Base-by-base conservation (phyloP, 2,329 filamentous ascomycete species). In the Penicillium sclerotigenum region DNA sequence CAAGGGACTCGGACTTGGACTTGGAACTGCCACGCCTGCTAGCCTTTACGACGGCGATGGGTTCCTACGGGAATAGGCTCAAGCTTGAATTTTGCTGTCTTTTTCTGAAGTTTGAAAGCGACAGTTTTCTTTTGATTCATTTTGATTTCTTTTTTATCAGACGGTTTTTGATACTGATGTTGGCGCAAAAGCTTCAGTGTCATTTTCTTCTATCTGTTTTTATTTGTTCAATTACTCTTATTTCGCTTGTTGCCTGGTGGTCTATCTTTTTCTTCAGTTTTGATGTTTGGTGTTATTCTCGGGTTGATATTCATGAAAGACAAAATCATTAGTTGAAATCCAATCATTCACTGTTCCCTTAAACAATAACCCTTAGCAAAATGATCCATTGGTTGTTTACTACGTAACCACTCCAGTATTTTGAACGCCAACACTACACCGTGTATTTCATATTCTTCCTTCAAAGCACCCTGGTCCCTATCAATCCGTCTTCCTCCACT, bases 401-500 rank as follows among this genome's bases (percentile, higher is more conserved):
- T 5, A 24, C 1, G 5, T 33, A 33, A 40, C n/a, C n/a, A 31
- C 14, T 29, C 28, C 46, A 46, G 26, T n/a, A 28, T 48, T 36
- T 52, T 45, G 14, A 55, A 54, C 37, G 29, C 46, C 45, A 45
- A 41, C 34, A 34, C 20, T 33, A 37, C 36, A 42, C 42, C 28
- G 36, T n/a, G 20, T n/a, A 22, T 16, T 18, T 24, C 26, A 29
- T 31, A 5, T 52, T 45, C n/a, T 29, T 47, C 22, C 37, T 24
- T 20, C 18, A 42, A 37, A 47, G 4, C 20, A 16, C 13, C 5
- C 9, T 34, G 1, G 11, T 16, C 13, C 9, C 0, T 40, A 34
- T 53, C 22, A 67, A 34, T 74, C 78, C 29, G 80, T 83, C 61
- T 79, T 74, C 62, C 78, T 74, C 81, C 81, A 83, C 66, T 83